A percentile compares a stretch with the other conserved stretches of the same genome.
Conservation (phyloP, 2,329 filamentous ascomycete species). For the Calonectria pteridis region DNA sequence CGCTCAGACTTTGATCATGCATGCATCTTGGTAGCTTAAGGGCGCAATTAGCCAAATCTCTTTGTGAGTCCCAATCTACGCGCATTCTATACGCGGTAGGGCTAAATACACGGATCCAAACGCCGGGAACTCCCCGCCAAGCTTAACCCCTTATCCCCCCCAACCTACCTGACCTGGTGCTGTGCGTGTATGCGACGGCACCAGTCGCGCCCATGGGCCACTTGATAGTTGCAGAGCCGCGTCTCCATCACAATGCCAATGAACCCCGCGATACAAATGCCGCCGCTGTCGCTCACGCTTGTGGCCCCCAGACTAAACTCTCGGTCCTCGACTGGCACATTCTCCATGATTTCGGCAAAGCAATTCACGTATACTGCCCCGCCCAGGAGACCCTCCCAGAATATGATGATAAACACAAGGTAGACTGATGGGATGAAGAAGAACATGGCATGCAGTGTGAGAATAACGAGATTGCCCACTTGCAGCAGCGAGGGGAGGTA, state of each 20-base stretch:
- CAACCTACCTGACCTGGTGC: constrained; percentile 19
- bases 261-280: constrained; percentile 90
- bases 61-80: background rate
- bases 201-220: constrained; percentile 81
- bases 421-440: constrained; percentile 89
- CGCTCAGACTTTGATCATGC: background rate
- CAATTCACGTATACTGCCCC: constrained; percentile 96
- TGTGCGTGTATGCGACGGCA: constrained; percentile 69
- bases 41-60: background rate
- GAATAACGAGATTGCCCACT: constrained; percentile 78
- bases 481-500: constrained; percentile 89
- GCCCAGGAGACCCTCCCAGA: constrained; percentile 94
- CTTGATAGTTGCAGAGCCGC: constrained; percentile 86
- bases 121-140: background rate
- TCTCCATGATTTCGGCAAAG: constrained; percentile 93
- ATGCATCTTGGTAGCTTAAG: background rate
- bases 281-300: constrained; percentile 90
- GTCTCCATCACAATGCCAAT: constrained; percentile 87
- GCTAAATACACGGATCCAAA: background rate
- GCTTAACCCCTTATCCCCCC: background rate
- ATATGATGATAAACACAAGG: constrained; percentile 85
- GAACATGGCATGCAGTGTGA: constrained; percentile 82
- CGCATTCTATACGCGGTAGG: background rate
- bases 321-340: constrained; percentile 79
- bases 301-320: constrained; percentile 94